These are phyloP conservation scores for Saksenaea oblongispora DNA, from an alignment of 371 early-diverging fungal genomes.

Conservation along the genomic window DNA sequence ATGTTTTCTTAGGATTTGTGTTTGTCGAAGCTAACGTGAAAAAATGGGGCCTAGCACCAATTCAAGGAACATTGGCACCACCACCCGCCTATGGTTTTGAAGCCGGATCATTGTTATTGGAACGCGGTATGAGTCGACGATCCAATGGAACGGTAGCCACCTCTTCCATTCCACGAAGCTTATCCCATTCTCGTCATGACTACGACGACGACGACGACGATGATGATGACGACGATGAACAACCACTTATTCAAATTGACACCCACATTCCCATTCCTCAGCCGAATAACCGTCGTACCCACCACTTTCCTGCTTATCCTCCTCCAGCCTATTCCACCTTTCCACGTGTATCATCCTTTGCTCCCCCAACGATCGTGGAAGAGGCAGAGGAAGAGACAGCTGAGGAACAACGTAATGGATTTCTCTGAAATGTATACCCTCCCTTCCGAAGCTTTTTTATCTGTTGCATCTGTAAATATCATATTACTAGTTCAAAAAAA, in stretches of 20 bases:
- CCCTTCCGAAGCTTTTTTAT: neutral
- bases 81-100: conserved; percentile 69
- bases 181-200: neutral
- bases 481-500: neutral
- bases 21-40: conserved; percentile 84
- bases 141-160: conserved; percentile 1
- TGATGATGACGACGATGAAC: conserved; percentile 20
- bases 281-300: conserved; percentile 7
- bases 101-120: conserved; percentile 52
- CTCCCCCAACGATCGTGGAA: neutral
- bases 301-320: conserved; percentile 16
- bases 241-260: conserved; percentile 24
- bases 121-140: conserved; percentile 21
- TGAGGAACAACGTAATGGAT: neutral
- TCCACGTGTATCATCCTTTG: conserved; percentile 14
- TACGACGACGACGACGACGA: conserved; percentile 4
- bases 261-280: conserved; percentile 13
- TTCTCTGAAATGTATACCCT: neutral
- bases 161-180: neutral
- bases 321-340: conserved; percentile 27
- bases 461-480: conserved; percentile 1
- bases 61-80: conserved; percentile 68
- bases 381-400: conserved; percentile 6
- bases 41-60: conserved; percentile 79
- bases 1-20: conserved; percentile 48